A percentile compares a stretch with the other conserved stretches of the same genome.
Conservation (phyloP, 179 eudicot species). For the Vitellaria paradoxa region DNA sequence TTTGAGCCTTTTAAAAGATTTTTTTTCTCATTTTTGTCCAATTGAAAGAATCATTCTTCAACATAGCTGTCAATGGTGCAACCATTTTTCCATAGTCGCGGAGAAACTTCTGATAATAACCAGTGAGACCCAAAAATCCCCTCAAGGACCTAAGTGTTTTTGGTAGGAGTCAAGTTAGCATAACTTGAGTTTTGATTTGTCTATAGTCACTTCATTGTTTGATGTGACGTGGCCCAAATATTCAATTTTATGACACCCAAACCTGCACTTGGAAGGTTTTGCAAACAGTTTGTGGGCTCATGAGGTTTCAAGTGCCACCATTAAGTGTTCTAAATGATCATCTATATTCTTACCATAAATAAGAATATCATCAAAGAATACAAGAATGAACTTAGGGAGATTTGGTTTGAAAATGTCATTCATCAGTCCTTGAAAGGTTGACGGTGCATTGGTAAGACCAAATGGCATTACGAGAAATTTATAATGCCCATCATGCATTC, state of each 20-base stretch:
- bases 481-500: not conserved
- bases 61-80: not conserved
- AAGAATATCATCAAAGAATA: not conserved
- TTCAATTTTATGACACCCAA: not conserved
- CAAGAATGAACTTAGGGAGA: not conserved
- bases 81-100: not conserved
- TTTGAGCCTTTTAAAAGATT: conserved; percentile 4
- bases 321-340: not conserved
- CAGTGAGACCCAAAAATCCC: not conserved
- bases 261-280: not conserved
- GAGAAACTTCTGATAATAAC: conserved; percentile 1
- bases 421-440: not conserved
- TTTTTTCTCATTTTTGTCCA: not conserved
- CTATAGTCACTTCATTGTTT: not conserved
- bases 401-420: not conserved
- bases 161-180: not conserved
- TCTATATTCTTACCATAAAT: not conserved
- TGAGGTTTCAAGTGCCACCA: not conserved
- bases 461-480: conserved; percentile 1
- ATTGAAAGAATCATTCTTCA: not conserved
- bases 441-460: not conserved
- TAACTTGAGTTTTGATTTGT: not conserved
- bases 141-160: not conserved
- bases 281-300: not conserved
- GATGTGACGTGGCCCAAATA: conserved; percentile 9